These are phyloP conservation scores for Thalassiosira exigua DNA, from an alignment of 352 stramenopile genomes.

Conservation along the genomic window DNA sequence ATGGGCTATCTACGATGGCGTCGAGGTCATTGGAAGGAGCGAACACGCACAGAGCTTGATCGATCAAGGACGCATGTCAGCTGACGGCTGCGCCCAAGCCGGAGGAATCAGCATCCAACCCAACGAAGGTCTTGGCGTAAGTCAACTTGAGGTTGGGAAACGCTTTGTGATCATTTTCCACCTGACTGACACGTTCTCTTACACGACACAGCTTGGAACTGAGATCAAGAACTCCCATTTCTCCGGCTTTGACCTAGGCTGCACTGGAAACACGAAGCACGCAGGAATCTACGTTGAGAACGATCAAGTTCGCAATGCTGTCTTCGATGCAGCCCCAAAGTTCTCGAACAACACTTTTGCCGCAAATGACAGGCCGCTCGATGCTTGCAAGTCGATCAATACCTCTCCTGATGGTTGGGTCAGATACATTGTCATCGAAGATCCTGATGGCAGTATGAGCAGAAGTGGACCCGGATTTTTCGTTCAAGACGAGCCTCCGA, in stretches of 20 bases:
- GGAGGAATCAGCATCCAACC: conserved; percentile 31
- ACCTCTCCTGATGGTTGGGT: conserved; percentile 26
- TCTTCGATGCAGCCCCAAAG: conserved; percentile 32
- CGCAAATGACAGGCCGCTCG: conserved; percentile 13
- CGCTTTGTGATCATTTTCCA: not conserved
- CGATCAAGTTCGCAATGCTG: conserved; percentile 35
- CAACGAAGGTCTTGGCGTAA: conserved; percentile 31
- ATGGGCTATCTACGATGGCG: conserved; percentile 29
- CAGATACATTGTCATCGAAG: conserved; percentile 25
- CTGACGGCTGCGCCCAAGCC: conserved; percentile 3
- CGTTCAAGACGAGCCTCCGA: conserved; percentile 23
- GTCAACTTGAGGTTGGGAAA: not conserved
- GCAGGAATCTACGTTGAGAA: conserved; percentile 28
- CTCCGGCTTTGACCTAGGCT: conserved; percentile 30
- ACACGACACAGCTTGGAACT: conserved; percentile 13
- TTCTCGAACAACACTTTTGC: conserved; percentile 35
- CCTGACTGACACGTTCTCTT: not conserved
- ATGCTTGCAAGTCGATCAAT: conserved; percentile 16
- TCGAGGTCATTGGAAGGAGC: conserved; percentile 37
- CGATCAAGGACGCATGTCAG: conserved; percentile 25
- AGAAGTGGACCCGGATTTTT: conserved; percentile 22
- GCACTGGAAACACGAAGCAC: conserved; percentile 12
- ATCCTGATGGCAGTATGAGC: conserved; percentile 33
- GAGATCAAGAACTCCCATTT: conserved; percentile 35
- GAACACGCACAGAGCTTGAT: conserved; percentile 35